Percentiles rank a stretch among this genome's conserved stretches.
Evolutionary conservation across 306 rosid species (phyloP).

Genomic region (Astragalus glycyphyllos): DNA sequence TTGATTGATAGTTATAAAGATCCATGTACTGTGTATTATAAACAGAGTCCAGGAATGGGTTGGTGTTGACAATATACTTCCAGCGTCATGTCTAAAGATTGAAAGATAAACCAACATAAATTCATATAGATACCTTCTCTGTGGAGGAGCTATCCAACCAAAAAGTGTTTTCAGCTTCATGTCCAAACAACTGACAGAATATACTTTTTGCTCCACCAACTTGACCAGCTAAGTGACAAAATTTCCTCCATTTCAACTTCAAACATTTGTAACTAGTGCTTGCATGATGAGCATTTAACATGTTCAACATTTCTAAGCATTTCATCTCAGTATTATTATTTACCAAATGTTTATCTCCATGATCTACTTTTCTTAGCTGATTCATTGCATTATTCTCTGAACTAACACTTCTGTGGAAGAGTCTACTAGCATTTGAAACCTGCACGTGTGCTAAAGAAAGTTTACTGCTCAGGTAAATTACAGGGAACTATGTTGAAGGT

Average conservation of each 20-base stretch:
- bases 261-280: conserved; percentile 56
- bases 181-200: conserved; percentile 81
- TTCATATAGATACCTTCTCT: conserved; percentile 71
- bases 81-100: conserved; percentile 19
- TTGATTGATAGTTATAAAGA: not conserved
- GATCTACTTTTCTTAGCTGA: conserved; percentile 47
- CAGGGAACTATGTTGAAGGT: conserved; percentile 18
- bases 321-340: conserved; percentile 43
- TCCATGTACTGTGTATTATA: not conserved
- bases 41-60: conserved; percentile 12
- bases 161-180: conserved; percentile 81
- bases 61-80: conserved; percentile 19
- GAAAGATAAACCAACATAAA: conserved; percentile 21
- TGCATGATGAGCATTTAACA: conserved; percentile 55
- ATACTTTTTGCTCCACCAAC: conserved; percentile 86
- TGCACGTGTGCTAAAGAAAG: conserved; percentile 68
- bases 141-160: conserved; percentile 98
- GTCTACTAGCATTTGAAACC: conserved; percentile 55
- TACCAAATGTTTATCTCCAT: conserved; percentile 34
- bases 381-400: conserved; percentile 43
- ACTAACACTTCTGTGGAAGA: conserved; percentile 47
- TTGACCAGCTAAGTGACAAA: conserved; percentile 66
- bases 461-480: conserved; percentile 58
- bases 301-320: conserved; percentile 43
- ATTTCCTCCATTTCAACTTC: conserved; percentile 90